Evolutionary conservation across 495 filamentous ascomycete species (phyloP).

Genomic region (Lophiostoma macrostomum): DNA sequence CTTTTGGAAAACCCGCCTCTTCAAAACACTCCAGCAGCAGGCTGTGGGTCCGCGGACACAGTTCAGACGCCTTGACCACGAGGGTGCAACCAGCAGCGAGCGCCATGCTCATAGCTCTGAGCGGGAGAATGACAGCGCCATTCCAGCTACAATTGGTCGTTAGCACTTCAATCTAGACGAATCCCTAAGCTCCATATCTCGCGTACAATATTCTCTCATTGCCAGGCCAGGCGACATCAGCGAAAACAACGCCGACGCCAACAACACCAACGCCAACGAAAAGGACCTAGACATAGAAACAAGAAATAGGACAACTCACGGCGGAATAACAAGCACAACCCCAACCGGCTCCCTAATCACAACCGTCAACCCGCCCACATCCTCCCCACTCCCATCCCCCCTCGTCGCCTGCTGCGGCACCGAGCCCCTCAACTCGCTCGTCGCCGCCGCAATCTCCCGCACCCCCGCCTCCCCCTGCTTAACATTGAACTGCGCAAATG

Average conservation of each 20-base stretch:
- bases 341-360: constrained; percentile 76
- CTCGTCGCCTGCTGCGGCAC: constrained; percentile 50
- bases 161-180: neutral
- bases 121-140: constrained; percentile 39
- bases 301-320: constrained; percentile 48
- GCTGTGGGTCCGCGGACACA: constrained; percentile 70
- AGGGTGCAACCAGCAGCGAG: constrained; percentile 76
- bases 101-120: constrained; percentile 59
- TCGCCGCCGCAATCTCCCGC: constrained; percentile 67
- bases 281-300: no score
- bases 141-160: constrained; percentile 24
- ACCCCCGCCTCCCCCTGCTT: constrained; percentile 53
- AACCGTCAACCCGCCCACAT: constrained; percentile 54
- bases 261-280: no score
- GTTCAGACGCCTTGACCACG: constrained; percentile 73
- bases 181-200: neutral
- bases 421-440: constrained; percentile 52
- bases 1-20: constrained; percentile 66
- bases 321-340: constrained; percentile 77
- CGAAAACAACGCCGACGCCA: no score
- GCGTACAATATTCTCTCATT: no score
- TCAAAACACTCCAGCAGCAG: constrained; percentile 64
- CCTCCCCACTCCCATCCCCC: constrained; percentile 49
- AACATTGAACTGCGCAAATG: constrained; percentile 54
- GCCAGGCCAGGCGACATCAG: no score